A percentile compares a stretch with the other conserved stretches of the same genome.
Evolutionary conservation across 441 rosid genomes (phyloP).

Genomic region (Populus hybrid): DNA sequence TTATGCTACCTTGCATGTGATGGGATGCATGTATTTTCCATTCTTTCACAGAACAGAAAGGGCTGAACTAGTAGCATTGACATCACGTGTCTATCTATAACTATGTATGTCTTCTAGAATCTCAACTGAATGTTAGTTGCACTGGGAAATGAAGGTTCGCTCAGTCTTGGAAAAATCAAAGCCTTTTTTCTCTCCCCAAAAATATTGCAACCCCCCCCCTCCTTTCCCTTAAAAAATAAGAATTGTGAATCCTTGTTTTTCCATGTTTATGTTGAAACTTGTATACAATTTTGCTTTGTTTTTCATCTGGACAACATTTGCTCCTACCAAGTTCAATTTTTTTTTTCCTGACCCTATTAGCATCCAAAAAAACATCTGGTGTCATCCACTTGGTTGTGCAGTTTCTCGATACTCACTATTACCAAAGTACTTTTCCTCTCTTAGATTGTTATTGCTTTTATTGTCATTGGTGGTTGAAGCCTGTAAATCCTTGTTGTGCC

Average conservation of each 20-base stretch:
- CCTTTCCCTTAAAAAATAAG: background rate
- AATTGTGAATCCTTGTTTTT: background rate
- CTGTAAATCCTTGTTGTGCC: background rate
- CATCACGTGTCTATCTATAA: background rate
- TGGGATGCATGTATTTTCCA: background rate
- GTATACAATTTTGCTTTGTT: background rate
- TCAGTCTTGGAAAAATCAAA: background rate
- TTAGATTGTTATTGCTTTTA: background rate
- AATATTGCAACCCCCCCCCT: no score
- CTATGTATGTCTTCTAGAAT: background rate
- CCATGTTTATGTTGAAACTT: background rate
- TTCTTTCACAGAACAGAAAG: background rate
- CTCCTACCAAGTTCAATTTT: background rate
- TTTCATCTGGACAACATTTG: background rate
- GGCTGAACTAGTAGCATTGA: background rate
- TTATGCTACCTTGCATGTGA: background rate
- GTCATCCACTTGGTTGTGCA: background rate
- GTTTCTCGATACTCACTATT: background rate
- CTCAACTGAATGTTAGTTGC: background rate
- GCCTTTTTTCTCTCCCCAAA: background rate
- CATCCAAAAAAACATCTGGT: background rate
- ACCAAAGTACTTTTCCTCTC: background rate
- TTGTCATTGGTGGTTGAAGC: background rate
- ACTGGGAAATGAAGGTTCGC: background rate
- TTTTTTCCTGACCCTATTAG: background rate